These are phyloP conservation scores for Diddensiella caesifluorescens DNA, from an alignment of 805 yeast genomes.

Conservation along the genomic window DNA sequence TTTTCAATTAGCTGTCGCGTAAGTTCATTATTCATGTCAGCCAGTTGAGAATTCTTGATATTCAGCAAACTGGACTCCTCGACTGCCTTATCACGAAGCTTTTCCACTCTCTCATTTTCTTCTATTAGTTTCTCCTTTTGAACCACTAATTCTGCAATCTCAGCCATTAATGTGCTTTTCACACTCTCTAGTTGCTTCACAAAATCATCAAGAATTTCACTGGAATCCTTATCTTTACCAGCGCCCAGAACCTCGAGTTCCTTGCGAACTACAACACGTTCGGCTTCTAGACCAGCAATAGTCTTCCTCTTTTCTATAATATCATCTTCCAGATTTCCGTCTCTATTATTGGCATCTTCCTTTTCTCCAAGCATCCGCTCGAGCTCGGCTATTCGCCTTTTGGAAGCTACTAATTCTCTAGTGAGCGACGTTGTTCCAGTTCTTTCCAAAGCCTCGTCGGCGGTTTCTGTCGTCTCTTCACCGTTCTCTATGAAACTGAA, in stretches of 20 bases:
- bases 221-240: slow-evolving; percentile 36
- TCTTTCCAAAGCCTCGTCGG: slow-evolving; percentile 1
- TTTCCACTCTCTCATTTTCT: slow-evolving; percentile 28
- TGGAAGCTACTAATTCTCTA: slow-evolving; percentile 26
- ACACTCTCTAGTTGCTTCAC: slow-evolving; percentile 44
- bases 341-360: slow-evolving; percentile 10
- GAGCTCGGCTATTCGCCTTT: slow-evolving; percentile 26
- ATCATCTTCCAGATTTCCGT: slow-evolving; percentile 15
- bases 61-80: slow-evolving; percentile 32
- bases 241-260: slow-evolving; percentile 39
- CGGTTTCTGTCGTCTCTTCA: neutral
- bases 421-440: slow-evolving; percentile 9
- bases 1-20: slow-evolving; percentile 32
- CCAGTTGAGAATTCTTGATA: slow-evolving; percentile 33
- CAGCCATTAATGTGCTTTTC: slow-evolving; percentile 44
- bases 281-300: slow-evolving; percentile 35
- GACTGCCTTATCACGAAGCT: slow-evolving; percentile 24
- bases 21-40: slow-evolving; percentile 36
- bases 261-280: slow-evolving; percentile 29
- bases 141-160: slow-evolving; percentile 36
- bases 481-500: neutral
- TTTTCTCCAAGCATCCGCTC: slow-evolving; percentile 20
- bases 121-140: slow-evolving; percentile 27
- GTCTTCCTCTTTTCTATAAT: slow-evolving; percentile 28
- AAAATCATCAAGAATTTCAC: slow-evolving; percentile 26